phyloP scores from a whole-genome alignment of 2,329 filamentous ascomycete genomes.

The Verticillium isaacii region DNA sequence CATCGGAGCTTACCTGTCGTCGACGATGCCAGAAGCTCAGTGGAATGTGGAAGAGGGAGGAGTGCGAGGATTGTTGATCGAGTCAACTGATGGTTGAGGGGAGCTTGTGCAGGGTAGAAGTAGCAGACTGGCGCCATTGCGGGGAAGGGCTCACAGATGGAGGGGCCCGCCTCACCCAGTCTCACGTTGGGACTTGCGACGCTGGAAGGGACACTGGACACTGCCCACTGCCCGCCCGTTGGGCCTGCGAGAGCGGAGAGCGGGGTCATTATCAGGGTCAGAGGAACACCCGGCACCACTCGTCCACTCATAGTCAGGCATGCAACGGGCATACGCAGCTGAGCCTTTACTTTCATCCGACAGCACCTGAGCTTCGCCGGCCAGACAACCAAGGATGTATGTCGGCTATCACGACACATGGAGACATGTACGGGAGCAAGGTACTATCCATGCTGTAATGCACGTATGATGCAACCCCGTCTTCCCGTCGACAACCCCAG shows the following conservation, averaged over 20 bases:
- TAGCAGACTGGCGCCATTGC: neutral
- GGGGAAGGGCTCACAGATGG: neutral
- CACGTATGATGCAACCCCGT: neutral
- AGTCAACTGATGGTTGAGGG: neutral
- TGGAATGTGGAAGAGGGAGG: neutral
- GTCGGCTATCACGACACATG: neutral
- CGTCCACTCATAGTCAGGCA: neutral
- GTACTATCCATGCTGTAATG: neutral
- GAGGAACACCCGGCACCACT: neutral
- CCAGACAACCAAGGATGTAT: neutral
- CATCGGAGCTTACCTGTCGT: neutral
- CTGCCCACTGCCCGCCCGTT: neutral
- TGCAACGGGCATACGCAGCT: neutral
- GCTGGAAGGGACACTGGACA: neutral
- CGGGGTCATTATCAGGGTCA: neutral
- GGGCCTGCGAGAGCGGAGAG: neutral
- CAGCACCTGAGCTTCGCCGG: neutral
- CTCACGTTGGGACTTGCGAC: neutral
- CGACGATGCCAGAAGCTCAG: neutral
- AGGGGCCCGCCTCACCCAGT: neutral
- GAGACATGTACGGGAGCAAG: neutral
- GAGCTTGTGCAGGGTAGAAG: neutral
- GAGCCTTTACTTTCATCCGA: neutral
- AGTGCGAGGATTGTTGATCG: neutral
- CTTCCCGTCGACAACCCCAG: neutral